phyloP scores from a whole-genome alignment of 176 grass and related monocot species.

The Cocos nucifera region DNA sequence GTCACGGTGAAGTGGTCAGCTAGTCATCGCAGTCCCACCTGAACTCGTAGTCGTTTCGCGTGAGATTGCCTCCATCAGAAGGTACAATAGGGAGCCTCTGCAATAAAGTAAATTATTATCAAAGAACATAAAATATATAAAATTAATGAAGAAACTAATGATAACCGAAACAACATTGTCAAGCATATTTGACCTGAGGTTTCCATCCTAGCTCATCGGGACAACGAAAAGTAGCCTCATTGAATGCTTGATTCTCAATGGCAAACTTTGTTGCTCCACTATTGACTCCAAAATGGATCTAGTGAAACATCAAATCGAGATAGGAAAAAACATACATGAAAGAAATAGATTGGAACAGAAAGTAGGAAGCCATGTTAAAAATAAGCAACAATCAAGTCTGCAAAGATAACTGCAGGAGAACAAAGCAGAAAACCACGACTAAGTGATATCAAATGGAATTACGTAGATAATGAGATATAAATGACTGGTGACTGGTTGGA shows the following conservation, averaged over 20 bases:
- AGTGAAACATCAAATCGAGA: neutral
- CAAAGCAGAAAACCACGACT: too few relatives aligned
- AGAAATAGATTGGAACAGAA: too few relatives aligned
- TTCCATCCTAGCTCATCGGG: conserved; percentile 99
- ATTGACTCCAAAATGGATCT: conserved; percentile 93
- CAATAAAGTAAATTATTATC: conserved; percentile 17
- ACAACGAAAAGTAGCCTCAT: conserved; percentile 92
- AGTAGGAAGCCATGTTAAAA: too few relatives aligned
- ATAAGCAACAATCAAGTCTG: too few relatives aligned
- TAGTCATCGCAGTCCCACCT: too few relatives aligned
- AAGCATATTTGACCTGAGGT: conserved; percentile 56
- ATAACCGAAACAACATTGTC: conserved; percentile 1
- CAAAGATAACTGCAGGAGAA: too few relatives aligned
- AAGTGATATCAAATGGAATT: too few relatives aligned
- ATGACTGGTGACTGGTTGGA: too few relatives aligned
- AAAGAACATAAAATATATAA: neutral
- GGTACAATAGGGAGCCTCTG: conserved; percentile 76
- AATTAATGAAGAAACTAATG: neutral
- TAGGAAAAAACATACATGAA: too few relatives aligned
- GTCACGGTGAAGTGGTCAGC: too few relatives aligned
- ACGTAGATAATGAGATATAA: too few relatives aligned
- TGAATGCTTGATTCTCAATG: conserved; percentile 86
- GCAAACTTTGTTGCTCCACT: conserved; percentile 82
- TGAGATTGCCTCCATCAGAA: conserved; percentile 77
- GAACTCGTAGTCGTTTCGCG: too few relatives aligned